These are phyloP conservation scores for Pulveroboletus frians DNA, from an alignment of 768 basidiomycete genomes.

Conservation along the genomic window DNA sequence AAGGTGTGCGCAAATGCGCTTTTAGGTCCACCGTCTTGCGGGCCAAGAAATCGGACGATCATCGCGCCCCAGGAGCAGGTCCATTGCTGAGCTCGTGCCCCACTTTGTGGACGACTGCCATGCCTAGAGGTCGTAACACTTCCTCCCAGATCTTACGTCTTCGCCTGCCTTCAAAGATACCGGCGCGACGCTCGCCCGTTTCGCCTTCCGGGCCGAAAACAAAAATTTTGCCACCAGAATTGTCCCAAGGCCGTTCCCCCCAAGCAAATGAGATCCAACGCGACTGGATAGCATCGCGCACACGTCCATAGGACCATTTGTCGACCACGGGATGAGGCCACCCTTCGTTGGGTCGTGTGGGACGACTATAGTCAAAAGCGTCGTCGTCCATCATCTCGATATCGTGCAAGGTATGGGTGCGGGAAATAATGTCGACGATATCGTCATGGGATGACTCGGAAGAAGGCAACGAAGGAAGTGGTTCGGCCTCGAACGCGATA, in stretches of 20 bases:
- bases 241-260: conserved; percentile 68
- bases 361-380: conserved; percentile 13
- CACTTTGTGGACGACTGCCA: conserved; percentile 63
- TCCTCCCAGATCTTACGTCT: conserved; percentile 57
- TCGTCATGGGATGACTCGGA: conserved; percentile 25
- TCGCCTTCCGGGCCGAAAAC: conserved; percentile 84
- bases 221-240: conserved; percentile 52
- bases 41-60: neutral
- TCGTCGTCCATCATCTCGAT: conserved; percentile 25
- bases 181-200: conserved; percentile 61
- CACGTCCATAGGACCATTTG: conserved; percentile 58
- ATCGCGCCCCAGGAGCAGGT: conserved; percentile 34
- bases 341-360: conserved; percentile 27
- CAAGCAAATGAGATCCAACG: conserved; percentile 73
- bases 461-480: conserved; percentile 26
- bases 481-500: conserved; percentile 30
- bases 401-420: conserved; percentile 22
- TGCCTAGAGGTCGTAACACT: conserved; percentile 63
- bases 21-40: conserved; percentile 1
- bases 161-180: conserved; percentile 63
- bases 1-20: neutral
- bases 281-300: conserved; percentile 67
- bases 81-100: conserved; percentile 72
- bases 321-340: conserved; percentile 61
- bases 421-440: conserved; percentile 11